Evolutionary conservation across 2,329 filamentous ascomycete genomes (phyloP).

Genomic region (Fusarium neocosmosporiellum): DNA sequence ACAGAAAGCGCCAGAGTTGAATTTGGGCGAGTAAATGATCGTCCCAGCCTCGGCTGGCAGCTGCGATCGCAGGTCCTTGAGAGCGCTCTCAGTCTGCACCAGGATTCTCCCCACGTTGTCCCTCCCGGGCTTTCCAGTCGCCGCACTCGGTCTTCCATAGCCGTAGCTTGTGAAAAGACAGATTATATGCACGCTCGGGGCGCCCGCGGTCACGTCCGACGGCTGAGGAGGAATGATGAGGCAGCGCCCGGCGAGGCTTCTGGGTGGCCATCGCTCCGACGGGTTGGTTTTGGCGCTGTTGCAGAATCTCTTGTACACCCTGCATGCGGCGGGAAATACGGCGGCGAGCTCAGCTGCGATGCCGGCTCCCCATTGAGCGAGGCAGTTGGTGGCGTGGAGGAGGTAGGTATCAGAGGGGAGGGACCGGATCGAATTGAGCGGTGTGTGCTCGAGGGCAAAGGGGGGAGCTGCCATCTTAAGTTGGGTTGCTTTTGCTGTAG

Average conservation of each 20-base stretch:
- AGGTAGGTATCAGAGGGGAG: conserved; percentile 36
- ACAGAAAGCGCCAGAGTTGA: conserved; percentile 33
- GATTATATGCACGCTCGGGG: conserved; percentile 32
- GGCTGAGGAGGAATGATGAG: conserved; percentile 45
- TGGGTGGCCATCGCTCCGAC: conserved; percentile 25
- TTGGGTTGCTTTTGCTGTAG: neutral
- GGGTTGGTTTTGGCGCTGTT: conserved; percentile 22
- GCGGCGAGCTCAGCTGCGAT: conserved; percentile 42
- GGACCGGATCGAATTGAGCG: conserved; percentile 26
- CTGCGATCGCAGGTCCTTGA: conserved; percentile 19
- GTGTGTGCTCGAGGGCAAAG: conserved; percentile 20
- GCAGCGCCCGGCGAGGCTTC: conserved; percentile 40
- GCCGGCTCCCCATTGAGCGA: conserved; percentile 46
- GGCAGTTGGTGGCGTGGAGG: conserved; percentile 48
- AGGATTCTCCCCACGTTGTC: conserved; percentile 23
- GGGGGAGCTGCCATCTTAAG: conserved; percentile 12
- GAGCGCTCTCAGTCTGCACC: conserved; percentile 24
- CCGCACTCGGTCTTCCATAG: conserved; percentile 22
- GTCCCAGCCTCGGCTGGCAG: neutral
- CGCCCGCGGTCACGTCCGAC: conserved; percentile 32
- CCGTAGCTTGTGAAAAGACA: conserved; percentile 37
- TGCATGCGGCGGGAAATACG: conserved; percentile 42
- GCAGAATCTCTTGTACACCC: conserved; percentile 42
- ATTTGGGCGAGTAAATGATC: conserved; percentile 33
- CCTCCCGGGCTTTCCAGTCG: conserved; percentile 28